phyloP scores from a whole-genome alignment of 805 yeast species.

The Saturnispora sekii region DNA sequence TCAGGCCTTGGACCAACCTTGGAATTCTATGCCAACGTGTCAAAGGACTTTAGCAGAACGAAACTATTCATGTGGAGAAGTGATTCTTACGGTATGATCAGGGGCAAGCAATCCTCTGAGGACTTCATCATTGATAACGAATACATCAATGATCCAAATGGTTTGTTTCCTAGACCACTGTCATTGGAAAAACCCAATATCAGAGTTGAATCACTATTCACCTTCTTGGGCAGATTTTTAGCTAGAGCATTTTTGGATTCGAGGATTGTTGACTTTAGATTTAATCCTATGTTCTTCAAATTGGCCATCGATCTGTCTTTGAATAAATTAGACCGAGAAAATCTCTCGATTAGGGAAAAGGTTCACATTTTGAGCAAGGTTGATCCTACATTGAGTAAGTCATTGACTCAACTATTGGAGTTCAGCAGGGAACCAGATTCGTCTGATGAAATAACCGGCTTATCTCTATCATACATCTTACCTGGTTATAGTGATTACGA shows the following conservation, averaged over 20 bases:
- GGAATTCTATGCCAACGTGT: conserved; percentile 80
- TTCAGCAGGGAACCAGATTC: conserved; percentile 13
- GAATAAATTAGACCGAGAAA: conserved; percentile 1
- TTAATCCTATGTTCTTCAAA: conserved; percentile 63
- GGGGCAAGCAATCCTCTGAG: conserved; percentile 2
- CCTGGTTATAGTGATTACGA: conserved; percentile 68
- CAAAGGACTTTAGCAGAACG: conserved; percentile 57
- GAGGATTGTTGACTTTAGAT: conserved; percentile 75
- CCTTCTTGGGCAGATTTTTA: conserved; percentile 67
- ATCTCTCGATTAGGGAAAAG: conserved; percentile 8
- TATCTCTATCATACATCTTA: conserved; percentile 56
- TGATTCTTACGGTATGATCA: conserved; percentile 9
- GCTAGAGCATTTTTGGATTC: conserved; percentile 84
- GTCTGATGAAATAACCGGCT: conserved; percentile 35
- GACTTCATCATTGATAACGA: conserved; percentile 10
- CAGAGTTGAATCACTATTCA: conserved; percentile 44
- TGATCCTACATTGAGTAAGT: conserved; percentile 46
- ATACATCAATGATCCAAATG: conserved; percentile 35
- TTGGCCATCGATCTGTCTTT: conserved; percentile 31
- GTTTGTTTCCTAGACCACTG: conserved; percentile 68
- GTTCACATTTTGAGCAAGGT: conserved; percentile 37
- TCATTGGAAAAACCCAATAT: conserved; percentile 6
- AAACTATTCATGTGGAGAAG: conserved; percentile 63
- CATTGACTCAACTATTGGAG: conserved; percentile 2
- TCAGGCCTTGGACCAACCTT: conserved; percentile 94